Base-by-base conservation (phyloP, 371 early-diverging fungal genomes). In the Funneliformis caledonium region DNA sequence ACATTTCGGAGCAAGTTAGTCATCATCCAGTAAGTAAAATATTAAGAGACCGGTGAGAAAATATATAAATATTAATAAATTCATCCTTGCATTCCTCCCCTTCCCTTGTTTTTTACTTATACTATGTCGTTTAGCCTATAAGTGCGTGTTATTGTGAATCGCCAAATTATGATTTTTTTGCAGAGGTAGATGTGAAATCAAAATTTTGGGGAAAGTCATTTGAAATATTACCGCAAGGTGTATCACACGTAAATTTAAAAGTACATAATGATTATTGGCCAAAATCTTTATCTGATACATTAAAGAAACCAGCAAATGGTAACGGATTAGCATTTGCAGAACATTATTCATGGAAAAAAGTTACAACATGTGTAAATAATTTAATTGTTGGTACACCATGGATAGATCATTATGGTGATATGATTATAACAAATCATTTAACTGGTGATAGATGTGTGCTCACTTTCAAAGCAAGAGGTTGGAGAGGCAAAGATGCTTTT, bases 111-210 rank as follows among this genome's bases (percentile, higher is more conserved):
- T 11, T 45, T 26, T 43, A 37, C 26, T 14, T 60, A 59, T 11
- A 26, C 26, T 26, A 43, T 74, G 19, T 31, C 16, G 16, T 72
- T 31, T 72, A 89, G 90, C 96, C 96, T 2, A 91, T 95, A 72
- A 91, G 91, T 50, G 96, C 96, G 2, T 95, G 95, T 85, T 91
- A 92, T 86, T 93, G 92, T 78, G 96, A 96, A 68, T 93, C 93
- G 11, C 88, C 91, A 9, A 90, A 91, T 84, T 96, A 92, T 82
- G 84, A 86, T 37, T 95, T 93, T 79, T 94, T 92, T 81, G 92
- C 94, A 11, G 94, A 96, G 82, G 93, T 93, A 26, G 90, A 93
- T 79, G 92, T 95, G 47, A 91, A 91, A 81, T 89, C 91, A 80
- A 91, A 91, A 83, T 96, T 96, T 84, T 93, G 93, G 89, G 95